These are phyloP conservation scores for Chaetomium tenue DNA, from an alignment of 495 filamentous ascomycete species.

Conservation along the genomic window DNA sequence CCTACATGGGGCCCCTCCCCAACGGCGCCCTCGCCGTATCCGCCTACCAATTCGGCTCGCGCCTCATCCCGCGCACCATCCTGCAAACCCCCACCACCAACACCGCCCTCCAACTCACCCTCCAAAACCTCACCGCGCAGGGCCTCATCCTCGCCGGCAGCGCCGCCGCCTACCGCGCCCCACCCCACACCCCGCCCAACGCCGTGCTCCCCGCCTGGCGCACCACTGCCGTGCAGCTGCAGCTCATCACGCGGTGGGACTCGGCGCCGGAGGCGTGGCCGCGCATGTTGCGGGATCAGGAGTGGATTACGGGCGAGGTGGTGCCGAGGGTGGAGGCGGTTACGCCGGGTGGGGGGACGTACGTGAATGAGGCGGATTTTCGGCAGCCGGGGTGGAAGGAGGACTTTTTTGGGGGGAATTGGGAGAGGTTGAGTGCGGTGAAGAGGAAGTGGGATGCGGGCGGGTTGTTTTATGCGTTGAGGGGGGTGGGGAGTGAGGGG, in stretches of 20 bases:
- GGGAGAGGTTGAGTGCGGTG: slow-evolving; percentile 40
- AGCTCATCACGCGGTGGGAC: slow-evolving; percentile 8
- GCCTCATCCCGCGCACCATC: slow-evolving; percentile 10
- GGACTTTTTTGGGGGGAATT: slow-evolving; percentile 46
- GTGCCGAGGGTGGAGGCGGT: slow-evolving; percentile 44
- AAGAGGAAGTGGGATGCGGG: slow-evolving; percentile 53
- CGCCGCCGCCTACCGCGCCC: slow-evolving; percentile 4
- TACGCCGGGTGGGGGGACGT: slow-evolving; percentile 38
- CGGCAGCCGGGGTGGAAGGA: slow-evolving; percentile 37
- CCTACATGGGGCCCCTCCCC: slow-evolving; percentile 13
- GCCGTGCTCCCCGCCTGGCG: slow-evolving; percentile 14
- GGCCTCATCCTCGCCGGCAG: slow-evolving; percentile 12
- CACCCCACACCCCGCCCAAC: background rate
- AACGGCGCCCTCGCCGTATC: slow-evolving; percentile 1
- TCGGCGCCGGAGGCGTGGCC: background rate
- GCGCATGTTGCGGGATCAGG: slow-evolving; percentile 1
- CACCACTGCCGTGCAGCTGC: background rate
- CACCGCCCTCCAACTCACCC: background rate
- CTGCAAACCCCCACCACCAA: background rate
- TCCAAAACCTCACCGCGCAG: slow-evolving; percentile 2
- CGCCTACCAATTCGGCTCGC: slow-evolving; percentile 11
- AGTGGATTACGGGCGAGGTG: slow-evolving; percentile 49
- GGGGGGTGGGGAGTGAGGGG: slow-evolving; percentile 7
- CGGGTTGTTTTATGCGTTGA: slow-evolving; percentile 40
- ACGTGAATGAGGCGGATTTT: slow-evolving; percentile 51